Evolutionary conservation across 371 early-diverging fungal genomes (phyloP).

Genomic region (Actinomortierella wolfii): DNA sequence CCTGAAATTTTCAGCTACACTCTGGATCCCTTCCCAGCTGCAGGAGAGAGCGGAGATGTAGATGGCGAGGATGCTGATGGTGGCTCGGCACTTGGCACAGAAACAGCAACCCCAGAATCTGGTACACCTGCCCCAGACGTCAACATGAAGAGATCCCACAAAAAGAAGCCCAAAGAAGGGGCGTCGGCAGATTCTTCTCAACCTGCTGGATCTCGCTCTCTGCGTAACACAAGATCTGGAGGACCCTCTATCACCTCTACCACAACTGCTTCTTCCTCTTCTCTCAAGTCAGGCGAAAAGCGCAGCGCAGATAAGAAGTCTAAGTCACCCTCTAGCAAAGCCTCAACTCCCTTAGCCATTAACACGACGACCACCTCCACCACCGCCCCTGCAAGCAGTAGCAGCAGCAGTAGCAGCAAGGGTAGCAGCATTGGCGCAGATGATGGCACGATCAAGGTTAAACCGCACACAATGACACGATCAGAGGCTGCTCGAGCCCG

Average conservation of each 20-base stretch:
- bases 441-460: conserved; percentile 7
- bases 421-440: too few species aligned
- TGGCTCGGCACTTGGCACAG: not conserved
- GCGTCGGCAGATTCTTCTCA: not conserved
- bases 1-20: conserved; percentile 61
- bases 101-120: not conserved
- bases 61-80: not conserved
- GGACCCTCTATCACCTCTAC: too few species aligned
- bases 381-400: too few species aligned
- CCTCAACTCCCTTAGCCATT: too few species aligned
- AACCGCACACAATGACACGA: conserved; percentile 37
- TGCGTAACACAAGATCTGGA: too few species aligned
- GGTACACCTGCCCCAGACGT: conserved; percentile 2
- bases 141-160: not conserved
- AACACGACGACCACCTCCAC: too few species aligned
- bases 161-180: not conserved
- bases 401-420: too few species aligned
- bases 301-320: too few species aligned
- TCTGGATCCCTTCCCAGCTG: conserved; percentile 30
- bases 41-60: conserved; percentile 4
- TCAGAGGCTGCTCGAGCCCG: conserved; percentile 32
- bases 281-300: too few species aligned
- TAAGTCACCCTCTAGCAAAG: too few species aligned
- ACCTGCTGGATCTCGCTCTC: too few species aligned
- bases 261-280: too few species aligned